Conservation (phyloP, 2,329 filamentous ascomycete species). For the Pseudopyrenochaeta lycopersici region DNA sequence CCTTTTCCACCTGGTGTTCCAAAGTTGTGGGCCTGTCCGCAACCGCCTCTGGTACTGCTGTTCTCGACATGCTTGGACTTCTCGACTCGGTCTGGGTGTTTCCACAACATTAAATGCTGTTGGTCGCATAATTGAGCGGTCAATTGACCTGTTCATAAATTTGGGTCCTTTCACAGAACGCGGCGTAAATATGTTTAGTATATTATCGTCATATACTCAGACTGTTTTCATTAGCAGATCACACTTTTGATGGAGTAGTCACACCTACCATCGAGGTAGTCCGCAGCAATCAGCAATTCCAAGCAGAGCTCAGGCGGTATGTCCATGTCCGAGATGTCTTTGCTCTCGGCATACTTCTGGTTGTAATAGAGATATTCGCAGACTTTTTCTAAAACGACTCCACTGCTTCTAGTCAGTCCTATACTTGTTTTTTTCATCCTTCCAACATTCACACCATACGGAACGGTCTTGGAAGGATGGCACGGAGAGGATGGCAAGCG, state of each 20-base stretch:
- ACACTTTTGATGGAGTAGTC: not conserved
- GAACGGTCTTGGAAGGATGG: not conserved
- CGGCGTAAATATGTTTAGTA: too few species aligned
- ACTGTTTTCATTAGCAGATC: conserved; percentile 1
- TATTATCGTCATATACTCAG: not conserved
- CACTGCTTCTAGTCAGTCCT: conserved; percentile 59
- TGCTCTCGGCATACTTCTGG: conserved; percentile 74
- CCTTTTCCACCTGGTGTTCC: too few species aligned
- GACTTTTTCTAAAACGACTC: conserved; percentile 78
- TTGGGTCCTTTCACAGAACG: too few species aligned
- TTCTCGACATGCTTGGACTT: too few species aligned
- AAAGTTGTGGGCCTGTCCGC: too few species aligned
- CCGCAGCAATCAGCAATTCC: conserved; percentile 79
- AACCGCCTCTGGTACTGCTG: too few species aligned
- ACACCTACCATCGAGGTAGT: conserved; percentile 66
- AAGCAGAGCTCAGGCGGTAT: conserved; percentile 81
- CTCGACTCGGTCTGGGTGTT: too few species aligned
- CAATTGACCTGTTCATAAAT: too few species aligned
- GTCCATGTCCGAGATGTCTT: conserved; percentile 82
- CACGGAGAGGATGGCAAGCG: conserved; percentile 13
- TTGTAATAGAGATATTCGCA: conserved; percentile 87
- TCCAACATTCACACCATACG: not conserved
- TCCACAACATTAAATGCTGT: too few species aligned
- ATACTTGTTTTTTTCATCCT: not conserved
- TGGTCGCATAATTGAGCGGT: too few species aligned